Conservation (phyloP, 2,329 filamentous ascomycete species). For the Fragosphaeria purpurea region DNA sequence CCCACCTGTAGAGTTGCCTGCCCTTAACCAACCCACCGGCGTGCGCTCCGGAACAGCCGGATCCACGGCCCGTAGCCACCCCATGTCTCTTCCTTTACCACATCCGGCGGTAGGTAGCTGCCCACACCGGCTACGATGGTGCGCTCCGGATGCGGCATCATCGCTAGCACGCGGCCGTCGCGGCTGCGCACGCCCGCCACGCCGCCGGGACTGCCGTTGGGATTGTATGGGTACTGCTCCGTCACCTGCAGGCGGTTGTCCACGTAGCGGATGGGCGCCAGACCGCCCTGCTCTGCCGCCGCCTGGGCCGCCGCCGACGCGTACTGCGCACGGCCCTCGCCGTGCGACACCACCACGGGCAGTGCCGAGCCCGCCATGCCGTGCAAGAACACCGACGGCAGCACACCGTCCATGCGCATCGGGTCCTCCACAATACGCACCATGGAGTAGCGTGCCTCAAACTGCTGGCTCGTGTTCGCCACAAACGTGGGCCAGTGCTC, state of each 20-base stretch:
- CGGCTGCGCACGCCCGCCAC: constrained; percentile 69
- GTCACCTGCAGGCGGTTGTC: constrained; percentile 71
- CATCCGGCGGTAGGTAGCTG: constrained; percentile 57
- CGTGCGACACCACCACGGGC: constrained; percentile 82
- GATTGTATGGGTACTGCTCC: constrained; percentile 79
- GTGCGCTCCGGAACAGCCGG: constrained; percentile 76
- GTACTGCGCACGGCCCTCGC: constrained; percentile 76
- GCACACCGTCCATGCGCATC: constrained; percentile 16
- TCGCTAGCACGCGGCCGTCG: constrained; percentile 71
- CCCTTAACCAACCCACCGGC: constrained; percentile 67
- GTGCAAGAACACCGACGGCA: constrained; percentile 74
- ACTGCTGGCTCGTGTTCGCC: constrained; percentile 75
- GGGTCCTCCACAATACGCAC: constrained; percentile 57
- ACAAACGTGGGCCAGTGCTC: constrained; percentile 78
- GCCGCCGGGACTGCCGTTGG: constrained; percentile 71
- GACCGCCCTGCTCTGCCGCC: constrained; percentile 51
- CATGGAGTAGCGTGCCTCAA: constrained; percentile 83
- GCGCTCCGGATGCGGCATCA: constrained; percentile 94
- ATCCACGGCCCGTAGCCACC: constrained; percentile 79
- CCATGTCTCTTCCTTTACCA: constrained; percentile 47
- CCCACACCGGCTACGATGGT: constrained; percentile 70
- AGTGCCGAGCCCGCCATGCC: constrained; percentile 76
- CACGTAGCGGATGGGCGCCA: constrained; percentile 72
- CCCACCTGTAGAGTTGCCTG: too few species aligned
- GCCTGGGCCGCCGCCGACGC: constrained; percentile 40